These are phyloP conservation scores for Zygosaccharomyces kombuchaensis DNA, from an alignment of 805 yeast genomes.

Conservation along the genomic window DNA sequence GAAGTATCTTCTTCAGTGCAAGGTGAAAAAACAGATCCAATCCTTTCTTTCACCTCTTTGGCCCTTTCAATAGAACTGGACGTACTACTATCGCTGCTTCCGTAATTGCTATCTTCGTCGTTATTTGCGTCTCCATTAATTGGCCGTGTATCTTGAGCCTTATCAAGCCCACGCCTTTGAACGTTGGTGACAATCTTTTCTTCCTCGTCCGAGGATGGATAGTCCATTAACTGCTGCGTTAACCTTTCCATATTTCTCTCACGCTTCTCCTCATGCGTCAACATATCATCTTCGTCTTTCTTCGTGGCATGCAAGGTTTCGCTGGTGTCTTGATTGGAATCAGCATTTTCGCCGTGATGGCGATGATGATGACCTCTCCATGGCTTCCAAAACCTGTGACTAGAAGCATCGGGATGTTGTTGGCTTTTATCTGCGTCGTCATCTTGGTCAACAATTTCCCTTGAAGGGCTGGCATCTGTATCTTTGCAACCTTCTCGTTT, in stretches of 20 bases:
- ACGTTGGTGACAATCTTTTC: not conserved
- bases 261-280: slow-evolving; percentile 15
- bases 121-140: not conserved
- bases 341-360: slow-evolving; percentile 4
- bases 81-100: slow-evolving; percentile 8
- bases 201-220: slow-evolving; percentile 7
- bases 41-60: slow-evolving; percentile 11
- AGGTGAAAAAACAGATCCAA: slow-evolving; percentile 13
- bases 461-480: not conserved
- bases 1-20: slow-evolving; percentile 3
- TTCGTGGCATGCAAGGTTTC: slow-evolving; percentile 3
- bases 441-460: not conserved
- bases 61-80: slow-evolving; percentile 21
- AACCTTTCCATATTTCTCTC: slow-evolving; percentile 13
- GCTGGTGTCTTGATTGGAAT: not conserved
- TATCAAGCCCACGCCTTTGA: not conserved
- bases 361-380: slow-evolving; percentile 15
- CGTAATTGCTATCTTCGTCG: not conserved
- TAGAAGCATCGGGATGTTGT: slow-evolving; percentile 5
- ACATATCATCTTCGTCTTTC: slow-evolving; percentile 3
- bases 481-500: slow-evolving; percentile 12
- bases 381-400: slow-evolving; percentile 18
- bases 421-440: not conserved
- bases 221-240: slow-evolving; percentile 10
- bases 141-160: not conserved